phyloP scores from a whole-genome alignment of 306 rosid species.

The Acacia confusa region DNA sequence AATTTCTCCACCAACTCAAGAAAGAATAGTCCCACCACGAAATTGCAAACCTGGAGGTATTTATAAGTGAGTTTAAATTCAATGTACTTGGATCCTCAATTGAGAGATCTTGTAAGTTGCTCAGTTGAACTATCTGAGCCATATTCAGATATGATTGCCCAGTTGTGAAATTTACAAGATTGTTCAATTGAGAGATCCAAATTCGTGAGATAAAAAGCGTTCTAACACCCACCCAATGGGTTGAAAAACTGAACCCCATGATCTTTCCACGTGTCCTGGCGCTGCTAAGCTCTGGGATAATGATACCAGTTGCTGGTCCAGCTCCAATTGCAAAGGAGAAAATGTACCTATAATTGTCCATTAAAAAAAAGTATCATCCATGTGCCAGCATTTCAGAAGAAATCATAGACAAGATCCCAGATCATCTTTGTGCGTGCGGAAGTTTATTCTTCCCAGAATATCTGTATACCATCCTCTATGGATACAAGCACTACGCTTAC shows the following conservation, averaged over 20 bases:
- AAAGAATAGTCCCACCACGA: constrained; percentile 84
- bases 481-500: background rate
- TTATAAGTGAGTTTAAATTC: background rate
- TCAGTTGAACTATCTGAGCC: background rate
- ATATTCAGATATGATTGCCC: background rate
- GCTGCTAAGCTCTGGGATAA: constrained; percentile 92
- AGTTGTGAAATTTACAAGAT: background rate
- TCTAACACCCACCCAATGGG: constrained; percentile 70
- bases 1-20: constrained; percentile 79
- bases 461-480: background rate
- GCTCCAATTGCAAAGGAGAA: constrained; percentile 86
- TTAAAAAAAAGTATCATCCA: constrained; percentile 13
- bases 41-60: constrained; percentile 67
- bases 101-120: background rate
- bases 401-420: constrained; percentile 5
- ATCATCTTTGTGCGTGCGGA: background rate
- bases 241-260: constrained; percentile 82
- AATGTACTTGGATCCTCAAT: background rate
- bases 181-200: background rate
- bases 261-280: constrained; percentile 81
- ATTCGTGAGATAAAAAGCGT: background rate
- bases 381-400: background rate
- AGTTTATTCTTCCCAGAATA: background rate
- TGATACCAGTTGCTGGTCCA: constrained; percentile 86
- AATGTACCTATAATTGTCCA: constrained; percentile 61